Conservation (phyloP, 345 rosid species). For the Populus simonii region DNA sequence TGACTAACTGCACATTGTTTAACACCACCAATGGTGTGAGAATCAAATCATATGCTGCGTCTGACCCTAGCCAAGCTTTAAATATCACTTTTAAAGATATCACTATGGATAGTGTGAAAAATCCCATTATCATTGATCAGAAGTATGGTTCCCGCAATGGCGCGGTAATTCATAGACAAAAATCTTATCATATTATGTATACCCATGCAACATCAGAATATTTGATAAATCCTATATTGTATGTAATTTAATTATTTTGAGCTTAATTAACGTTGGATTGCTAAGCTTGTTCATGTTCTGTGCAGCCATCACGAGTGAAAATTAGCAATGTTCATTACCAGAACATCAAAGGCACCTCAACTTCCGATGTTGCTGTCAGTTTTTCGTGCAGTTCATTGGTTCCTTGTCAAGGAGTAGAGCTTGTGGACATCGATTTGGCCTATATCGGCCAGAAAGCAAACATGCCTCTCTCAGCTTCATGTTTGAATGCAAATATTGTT, state of each 20-base stretch:
- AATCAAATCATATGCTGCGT: slow-evolving; percentile 33
- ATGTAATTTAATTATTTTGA: too few species aligned
- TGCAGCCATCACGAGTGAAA: slow-evolving; percentile 35
- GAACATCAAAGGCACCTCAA: slow-evolving; percentile 38
- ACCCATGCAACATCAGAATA: neutral
- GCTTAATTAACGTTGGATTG: too few species aligned
- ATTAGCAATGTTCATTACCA: slow-evolving; percentile 30
- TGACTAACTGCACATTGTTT: slow-evolving; percentile 32
- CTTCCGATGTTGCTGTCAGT: slow-evolving; percentile 21
- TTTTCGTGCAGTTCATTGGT: slow-evolving; percentile 30
- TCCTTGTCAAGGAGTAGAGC: slow-evolving; percentile 31
- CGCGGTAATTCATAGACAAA: neutral
- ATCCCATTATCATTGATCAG: slow-evolving; percentile 45
- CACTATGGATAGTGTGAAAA: slow-evolving; percentile 25
- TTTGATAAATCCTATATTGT: too few species aligned
- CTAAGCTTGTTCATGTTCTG: too few species aligned
- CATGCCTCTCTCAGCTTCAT: neutral
- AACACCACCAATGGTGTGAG: slow-evolving; percentile 38
- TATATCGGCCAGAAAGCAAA: neutral
- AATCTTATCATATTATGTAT: too few species aligned
- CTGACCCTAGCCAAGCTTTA: slow-evolving; percentile 21
- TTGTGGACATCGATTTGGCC: slow-evolving; percentile 22
- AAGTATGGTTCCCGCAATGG: slow-evolving; percentile 20
- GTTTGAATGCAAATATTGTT: slow-evolving; percentile 21
- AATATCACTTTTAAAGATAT: slow-evolving; percentile 36